Conservation (phyloP, 2,329 filamentous ascomycete genomes). For the Clonostachys solani region DNA sequence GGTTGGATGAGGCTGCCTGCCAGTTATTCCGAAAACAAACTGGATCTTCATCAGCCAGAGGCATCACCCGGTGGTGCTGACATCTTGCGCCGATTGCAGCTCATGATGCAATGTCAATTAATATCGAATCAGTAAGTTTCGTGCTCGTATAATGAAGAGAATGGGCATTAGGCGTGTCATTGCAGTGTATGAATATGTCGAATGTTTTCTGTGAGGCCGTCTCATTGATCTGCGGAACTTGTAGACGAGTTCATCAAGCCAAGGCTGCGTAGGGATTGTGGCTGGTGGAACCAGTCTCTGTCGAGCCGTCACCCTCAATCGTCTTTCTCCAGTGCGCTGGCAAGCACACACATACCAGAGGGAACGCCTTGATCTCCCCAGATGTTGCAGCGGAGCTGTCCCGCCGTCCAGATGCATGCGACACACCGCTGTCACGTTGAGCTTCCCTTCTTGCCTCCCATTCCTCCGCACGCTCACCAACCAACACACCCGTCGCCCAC, state of each 20-base stretch:
- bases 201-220: no score
- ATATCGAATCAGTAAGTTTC: no score
- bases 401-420: conserved; percentile 65
- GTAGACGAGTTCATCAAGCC: conserved; percentile 11
- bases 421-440: conserved; percentile 91
- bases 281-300: conserved; percentile 53
- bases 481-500: conserved; percentile 89
- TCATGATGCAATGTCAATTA: no score
- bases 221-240: no score
- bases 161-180: no score
- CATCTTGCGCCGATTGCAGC: no score
- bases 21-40: no score
- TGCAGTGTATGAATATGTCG: no score
- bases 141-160: no score
- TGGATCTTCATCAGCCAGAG: no score
- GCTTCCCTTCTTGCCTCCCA: conserved; percentile 74
- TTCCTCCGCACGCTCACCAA: conserved; percentile 81
- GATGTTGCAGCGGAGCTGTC: conserved; percentile 56
- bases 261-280: conserved; percentile 13
- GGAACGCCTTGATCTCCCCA: conserved; percentile 96
- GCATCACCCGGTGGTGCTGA: no score
- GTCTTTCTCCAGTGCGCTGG: conserved; percentile 97
- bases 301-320: conserved; percentile 81
- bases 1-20: no score
- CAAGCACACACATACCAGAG: conserved; percentile 90